Percentiles rank a stretch among this genome's conserved stretches.
Evolutionary conservation across 1,139 yeast genomes (phyloP).

Genomic region (Pichia sp.): DNA sequence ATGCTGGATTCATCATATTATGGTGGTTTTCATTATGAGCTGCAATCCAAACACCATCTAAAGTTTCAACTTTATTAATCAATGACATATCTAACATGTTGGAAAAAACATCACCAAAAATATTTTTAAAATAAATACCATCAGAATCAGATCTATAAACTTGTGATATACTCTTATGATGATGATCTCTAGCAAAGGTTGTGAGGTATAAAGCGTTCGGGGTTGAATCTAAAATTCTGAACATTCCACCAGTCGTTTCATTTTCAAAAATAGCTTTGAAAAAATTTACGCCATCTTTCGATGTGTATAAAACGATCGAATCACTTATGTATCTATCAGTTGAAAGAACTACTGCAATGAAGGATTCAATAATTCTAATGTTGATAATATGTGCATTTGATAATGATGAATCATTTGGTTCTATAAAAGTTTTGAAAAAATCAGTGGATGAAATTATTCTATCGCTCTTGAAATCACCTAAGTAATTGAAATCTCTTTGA

Average conservation of each 20-base stretch:
- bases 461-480: slow-evolving; percentile 40
- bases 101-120: slow-evolving; percentile 40
- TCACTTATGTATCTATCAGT: slow-evolving; percentile 39
- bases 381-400: slow-evolving; percentile 36
- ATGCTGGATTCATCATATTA: slow-evolving; percentile 16
- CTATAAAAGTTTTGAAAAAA: slow-evolving; percentile 41
- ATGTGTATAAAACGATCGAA: slow-evolving; percentile 46
- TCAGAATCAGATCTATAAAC: slow-evolving; percentile 57
- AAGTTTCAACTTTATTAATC: slow-evolving; percentile 47
- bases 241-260: slow-evolving; percentile 36
- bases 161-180: slow-evolving; percentile 29
- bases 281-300: slow-evolving; percentile 53
- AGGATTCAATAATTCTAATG: slow-evolving; percentile 44
- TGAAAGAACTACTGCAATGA: slow-evolving; percentile 46
- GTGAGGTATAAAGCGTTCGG: slow-evolving; percentile 50
- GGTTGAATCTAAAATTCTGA: slow-evolving; percentile 50
- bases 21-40: slow-evolving; percentile 13
- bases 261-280: slow-evolving; percentile 45
- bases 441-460: slow-evolving; percentile 44
- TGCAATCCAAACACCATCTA: slow-evolving; percentile 68
- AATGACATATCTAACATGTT: slow-evolving; percentile 36
- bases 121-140: slow-evolving; percentile 49
- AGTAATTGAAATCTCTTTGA: slow-evolving; percentile 36
- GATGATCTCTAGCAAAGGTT: slow-evolving; percentile 33
- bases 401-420: slow-evolving; percentile 23